Evolutionary conservation across 2,329 filamentous ascomycete genomes (phyloP), one percentile per base, ranked within the genome.

Genomic region (Monosporascus ibericus): DNA sequence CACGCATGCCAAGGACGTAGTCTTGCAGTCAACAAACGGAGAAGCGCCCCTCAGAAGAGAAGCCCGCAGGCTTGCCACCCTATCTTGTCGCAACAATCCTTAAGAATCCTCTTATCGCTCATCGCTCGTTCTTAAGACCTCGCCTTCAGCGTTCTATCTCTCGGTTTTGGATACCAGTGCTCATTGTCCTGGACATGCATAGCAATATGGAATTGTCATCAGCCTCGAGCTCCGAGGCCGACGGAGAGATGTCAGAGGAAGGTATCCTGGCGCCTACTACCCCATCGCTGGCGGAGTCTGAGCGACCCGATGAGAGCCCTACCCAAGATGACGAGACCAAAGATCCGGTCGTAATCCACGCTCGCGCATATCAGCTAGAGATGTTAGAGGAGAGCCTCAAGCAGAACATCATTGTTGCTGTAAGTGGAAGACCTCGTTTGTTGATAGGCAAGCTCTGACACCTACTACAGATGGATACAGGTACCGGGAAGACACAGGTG

Each of bases 401-500:
- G 55, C 72, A 77, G 47, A 92, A 91, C 64, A 80, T 86, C 34
- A 89, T 92, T 58, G 82, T 90, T 50, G 82, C 82, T 25, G 86
- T 89, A 72, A 55, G 75, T 68, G 15, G 36, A 48, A 18, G 27
- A 20, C 18, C 9, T 36, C 9, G 14, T 34, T 48, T 47, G 34
- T 27, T 40, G 15, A 15, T 14, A 18, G 5, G 48, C 8, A 6
- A 14, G 9, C 22, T 48, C 52, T 51, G 30, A 53, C 52, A 24
- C 37, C 39, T 25, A 46, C 22, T 42, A 36, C 51, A 69, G 86
- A 91, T 91, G 87, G 87, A 88, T 56, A 92, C 88, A 0, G 88
- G 88, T 1, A 89, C 81, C 57, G 88, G 88, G 2, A 92, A 92
- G 66, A 91, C 88, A 3, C 84, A 87, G 58, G 80, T 91, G 86